Evolutionary conservation across 352 stramenopile species (phyloP), one percentile per base, ranked within the genome.

Genomic region (Phytophthora tubulina): DNA sequence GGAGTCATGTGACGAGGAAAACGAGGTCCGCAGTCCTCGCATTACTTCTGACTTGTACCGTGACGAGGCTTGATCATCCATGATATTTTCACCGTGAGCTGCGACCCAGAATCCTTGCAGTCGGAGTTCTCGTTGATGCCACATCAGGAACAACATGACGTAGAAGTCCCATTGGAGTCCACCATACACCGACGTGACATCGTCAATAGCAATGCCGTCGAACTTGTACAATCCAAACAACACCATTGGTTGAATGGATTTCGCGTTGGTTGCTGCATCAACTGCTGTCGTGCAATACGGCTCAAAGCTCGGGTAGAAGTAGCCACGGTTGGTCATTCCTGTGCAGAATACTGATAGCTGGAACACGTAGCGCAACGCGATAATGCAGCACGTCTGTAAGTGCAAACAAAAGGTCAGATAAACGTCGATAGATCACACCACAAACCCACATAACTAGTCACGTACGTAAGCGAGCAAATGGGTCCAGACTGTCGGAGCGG

Each of bases 171-270:
- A 97, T 65, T 95, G 86, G 10, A 97, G 63, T 11, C 90, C 90
- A 31, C 76, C 68, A 30, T 91, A 91, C 17, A 93, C 87, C 0
- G 78, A 81, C 8, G 65, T 86, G 39, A 89, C 66, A 27, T 64
- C 73, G n/a, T 82, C 51, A 11, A 91, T 84, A 27, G 84, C 81
- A 45, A 75, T 77, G 0, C 88, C 90, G 44, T 97, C 88, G 31
- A 94, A 96, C 67, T 97, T 97, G 76, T 94, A 97, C 32, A 97
- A 57, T 3, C 90, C 90, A 52, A 96, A 72, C n/a, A 96, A 57
- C 10, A 96, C 86, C 21, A 93, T 84, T 0, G 86, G 83, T 54
- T 96, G 90, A 36, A 97, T 90, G 10, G 86, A 68, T 48, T 91
- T 86, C 9, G 82, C 77, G 50, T 87, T 86, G 13, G 60, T 85